Evolutionary conservation across 305 asterid genomes (phyloP).

Genomic region (Fraxinus latifolia): DNA sequence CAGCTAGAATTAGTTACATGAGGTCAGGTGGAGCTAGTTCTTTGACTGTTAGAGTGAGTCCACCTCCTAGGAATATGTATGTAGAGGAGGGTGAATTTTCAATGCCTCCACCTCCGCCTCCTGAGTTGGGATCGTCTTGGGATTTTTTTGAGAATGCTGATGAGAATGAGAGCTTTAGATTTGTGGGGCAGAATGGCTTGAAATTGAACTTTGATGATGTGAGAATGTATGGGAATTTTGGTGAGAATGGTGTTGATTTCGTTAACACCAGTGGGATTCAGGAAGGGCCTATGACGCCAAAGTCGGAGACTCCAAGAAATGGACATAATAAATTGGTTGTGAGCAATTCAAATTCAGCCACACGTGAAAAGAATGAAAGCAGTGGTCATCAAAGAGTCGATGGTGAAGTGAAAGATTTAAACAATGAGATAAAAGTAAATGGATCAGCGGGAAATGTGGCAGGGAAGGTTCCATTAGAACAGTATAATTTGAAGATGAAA

Average conservation of each 20-base stretch:
- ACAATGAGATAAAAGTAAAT: constrained; percentile 30
- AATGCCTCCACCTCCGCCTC: constrained; percentile 66
- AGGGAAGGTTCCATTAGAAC: constrained; percentile 38
- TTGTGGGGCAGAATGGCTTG: constrained; percentile 45
- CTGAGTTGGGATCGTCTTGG: constrained; percentile 59
- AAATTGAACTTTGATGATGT: constrained; percentile 33
- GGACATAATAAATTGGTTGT: constrained; percentile 26
- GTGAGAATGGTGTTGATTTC: constrained; percentile 33
- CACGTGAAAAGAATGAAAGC: constrained; percentile 26
- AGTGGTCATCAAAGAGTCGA: constrained; percentile 29
- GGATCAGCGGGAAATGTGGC: constrained; percentile 26
- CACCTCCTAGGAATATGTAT: constrained; percentile 44
- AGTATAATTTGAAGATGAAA: constrained; percentile 35
- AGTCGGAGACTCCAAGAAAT: constrained; percentile 30
- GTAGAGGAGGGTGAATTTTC: constrained; percentile 65
- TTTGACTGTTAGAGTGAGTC: constrained; percentile 61
- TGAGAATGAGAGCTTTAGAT: constrained; percentile 67
- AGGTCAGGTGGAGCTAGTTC: constrained; percentile 57
- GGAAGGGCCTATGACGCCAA: constrained; percentile 43
- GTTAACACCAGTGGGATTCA: constrained; percentile 29
- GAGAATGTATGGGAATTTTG: constrained; percentile 31
- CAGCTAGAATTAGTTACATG: constrained; percentile 87
- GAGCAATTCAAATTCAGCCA: constrained; percentile 23
- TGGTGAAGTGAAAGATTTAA: constrained; percentile 32
- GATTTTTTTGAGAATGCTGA: constrained; percentile 81